Evolutionary conservation across 352 stramenopile genomes (phyloP), one percentile per base, ranked within the genome.

Genomic region (Globisporangium orthogonon): DNA sequence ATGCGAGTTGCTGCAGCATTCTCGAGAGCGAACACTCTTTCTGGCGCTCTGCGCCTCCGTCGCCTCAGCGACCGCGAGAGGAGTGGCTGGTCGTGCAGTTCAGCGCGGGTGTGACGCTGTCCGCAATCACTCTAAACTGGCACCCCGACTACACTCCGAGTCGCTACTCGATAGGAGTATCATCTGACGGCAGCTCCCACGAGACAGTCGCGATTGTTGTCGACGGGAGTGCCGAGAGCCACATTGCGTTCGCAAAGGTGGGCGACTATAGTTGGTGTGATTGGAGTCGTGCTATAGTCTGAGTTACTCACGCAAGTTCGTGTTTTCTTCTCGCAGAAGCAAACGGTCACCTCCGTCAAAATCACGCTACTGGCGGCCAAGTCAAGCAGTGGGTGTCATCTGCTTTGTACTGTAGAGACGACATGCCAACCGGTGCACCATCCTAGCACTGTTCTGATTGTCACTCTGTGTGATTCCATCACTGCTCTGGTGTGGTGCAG

Each of bases 81-180:
- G 76, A 87, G 47, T 87, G 76, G 71, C 56, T 89, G 52, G 65
- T 69, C 37, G 65, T 79, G 33, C 70, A 84, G 46, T 89, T 89
- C 39, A 70, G 56, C 23, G 60, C 71, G 18, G 55, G 62, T 10
- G 64, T 85, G 28, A 67, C 65, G n/a, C 58, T 89, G 10, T 83
- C 67, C 13, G 62, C 58, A 7, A 60, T 87, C 51, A 67, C 70
- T 50, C 51, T 89, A 29, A 68, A 54, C 17, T 89, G 78, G 78
- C 66, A 76, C 54, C 23, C 57, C 51, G 60, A 73, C 50, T 73
- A 71, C 60, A 54, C 71, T 9, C 76, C 76, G 4, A 52, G 55
- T 40, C 62, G 56, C 29, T 86, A 75, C 67, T 79, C 71, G 11
- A 30, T 87, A 11, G 59, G 61, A 31, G 60, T 81, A 3, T 89